phyloP scores from a whole-genome alignment of 2,329 filamentous ascomycete species.

The Colletotrichum somersetense region DNA sequence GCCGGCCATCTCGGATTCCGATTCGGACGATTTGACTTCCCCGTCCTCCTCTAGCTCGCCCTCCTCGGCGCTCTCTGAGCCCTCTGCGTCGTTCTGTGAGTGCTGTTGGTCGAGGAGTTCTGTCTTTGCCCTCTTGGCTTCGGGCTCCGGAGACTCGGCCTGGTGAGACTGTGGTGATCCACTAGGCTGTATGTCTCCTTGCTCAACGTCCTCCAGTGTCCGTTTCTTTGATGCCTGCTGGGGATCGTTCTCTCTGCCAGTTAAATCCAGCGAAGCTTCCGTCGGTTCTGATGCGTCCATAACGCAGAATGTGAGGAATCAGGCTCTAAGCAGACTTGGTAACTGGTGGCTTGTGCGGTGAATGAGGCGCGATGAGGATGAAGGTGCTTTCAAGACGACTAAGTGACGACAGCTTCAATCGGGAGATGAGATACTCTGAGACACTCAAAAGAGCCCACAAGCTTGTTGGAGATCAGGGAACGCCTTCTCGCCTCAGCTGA shows the following conservation, averaged over 20 bases:
- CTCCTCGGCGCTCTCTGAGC: conserved; percentile 47
- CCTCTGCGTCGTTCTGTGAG: conserved; percentile 1
- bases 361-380: neutral
- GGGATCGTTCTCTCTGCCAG: neutral
- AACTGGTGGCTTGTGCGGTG: neutral
- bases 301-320: neutral
- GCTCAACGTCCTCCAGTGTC: conserved; percentile 45
- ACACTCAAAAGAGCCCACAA: neutral
- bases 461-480: neutral
- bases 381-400: neutral
- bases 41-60: conserved; percentile 50
- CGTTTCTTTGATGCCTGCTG: conserved; percentile 46
- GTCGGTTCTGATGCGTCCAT: conserved; percentile 34
- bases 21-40: conserved; percentile 13
- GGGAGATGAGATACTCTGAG: neutral
- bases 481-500: neutral
- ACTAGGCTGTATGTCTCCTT: conserved; percentile 20
- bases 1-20: conserved; percentile 13
- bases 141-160: conserved; percentile 32
- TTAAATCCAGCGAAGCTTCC: neutral
- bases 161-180: conserved; percentile 25
- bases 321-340: neutral
- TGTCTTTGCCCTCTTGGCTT: conserved; percentile 44
- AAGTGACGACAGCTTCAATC: neutral
- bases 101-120: neutral